A percentile compares a stretch with the other conserved stretches of the same genome.
Conservation (phyloP, 2,329 filamentous ascomycete species). For the Beauveria australis region DNA sequence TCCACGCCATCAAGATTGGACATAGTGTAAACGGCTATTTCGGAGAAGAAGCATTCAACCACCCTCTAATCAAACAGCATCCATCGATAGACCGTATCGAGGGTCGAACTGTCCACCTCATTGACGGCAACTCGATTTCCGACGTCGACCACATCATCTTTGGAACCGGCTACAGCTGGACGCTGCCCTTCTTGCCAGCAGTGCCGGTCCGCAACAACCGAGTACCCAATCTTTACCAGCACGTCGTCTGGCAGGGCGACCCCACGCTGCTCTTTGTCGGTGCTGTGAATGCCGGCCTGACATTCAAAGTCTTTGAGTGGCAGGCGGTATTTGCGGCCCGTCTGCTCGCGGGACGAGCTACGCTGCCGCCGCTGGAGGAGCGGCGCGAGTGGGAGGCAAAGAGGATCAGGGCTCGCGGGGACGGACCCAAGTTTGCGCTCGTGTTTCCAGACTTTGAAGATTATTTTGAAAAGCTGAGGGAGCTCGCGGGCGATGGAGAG, state of each 20-base stretch:
- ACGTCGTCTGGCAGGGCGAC: conserved; percentile 47
- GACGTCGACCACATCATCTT: conserved; percentile 57
- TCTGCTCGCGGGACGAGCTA: conserved; percentile 45
- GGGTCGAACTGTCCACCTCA: conserved; percentile 43
- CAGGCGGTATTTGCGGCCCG: conserved; percentile 55
- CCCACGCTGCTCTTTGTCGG: conserved; percentile 50
- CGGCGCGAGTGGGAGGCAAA: conserved; percentile 50
- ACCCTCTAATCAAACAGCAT: conserved; percentile 40
- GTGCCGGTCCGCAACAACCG: conserved; percentile 46
- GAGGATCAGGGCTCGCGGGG: conserved; percentile 43
- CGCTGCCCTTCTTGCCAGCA: conserved; percentile 49
- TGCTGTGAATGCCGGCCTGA: conserved; percentile 49
- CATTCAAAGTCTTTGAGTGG: conserved; percentile 63
- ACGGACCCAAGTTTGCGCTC: conserved; percentile 47
- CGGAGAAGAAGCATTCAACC: conserved; percentile 50
- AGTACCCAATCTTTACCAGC: conserved; percentile 48
- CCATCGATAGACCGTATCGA: conserved; percentile 40
- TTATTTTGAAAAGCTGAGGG: conserved; percentile 52
- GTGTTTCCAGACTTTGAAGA: conserved; percentile 55
- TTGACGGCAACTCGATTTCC: conserved; percentile 42
- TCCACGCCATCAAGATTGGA: conserved; percentile 44
- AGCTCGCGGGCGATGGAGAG: conserved; percentile 38
- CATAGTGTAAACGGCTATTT: conserved; percentile 45
- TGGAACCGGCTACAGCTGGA: conserved; percentile 59
- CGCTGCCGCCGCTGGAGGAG: conserved; percentile 38